Base-by-base conservation (phyloP, 495 filamentous ascomycete species). In the Jackrogersella minutella region DNA sequence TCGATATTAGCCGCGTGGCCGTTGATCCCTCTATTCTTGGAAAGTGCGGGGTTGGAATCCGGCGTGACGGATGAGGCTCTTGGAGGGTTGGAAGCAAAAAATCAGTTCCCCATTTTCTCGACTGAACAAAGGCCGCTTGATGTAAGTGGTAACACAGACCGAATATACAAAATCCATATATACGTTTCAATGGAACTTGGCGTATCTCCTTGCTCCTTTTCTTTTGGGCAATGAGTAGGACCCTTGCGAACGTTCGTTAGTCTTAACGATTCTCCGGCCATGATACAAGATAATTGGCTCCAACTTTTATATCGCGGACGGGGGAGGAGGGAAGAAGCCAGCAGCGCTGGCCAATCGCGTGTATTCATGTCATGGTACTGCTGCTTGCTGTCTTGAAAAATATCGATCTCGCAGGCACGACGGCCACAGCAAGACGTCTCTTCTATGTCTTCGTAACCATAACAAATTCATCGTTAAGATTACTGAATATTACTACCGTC, bases 21-120 rank as follows among this genome's bases (percentile, higher is more conserved):
- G 61, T 64, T 61, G 51, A 53, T 64, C 34, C 39, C 61, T 55
- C 43, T 64, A 64, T 64, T 47, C 56, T 56, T 57, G 56, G 56
- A 54, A 47, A 62, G 56, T 69, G 66, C 66, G 66, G 66, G 66
- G 66, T 62, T 58, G 10, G 54, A 64, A 64, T 69, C 66, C 66
- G 66, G 66, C 50, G 56, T 58, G 60, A 61, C 66, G 66, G 66
- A 58, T 69, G 66, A 69, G 66, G 66, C 66, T 69, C 66, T 57
- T 61, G 55, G 55, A 69, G 43, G 60, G 43, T 41, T 21, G 52
- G 3, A 7, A n/a, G n/a, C n/a, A 7, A 68, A 62, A 58, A 28
- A 40, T 43, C 13, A n/a, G 46, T 19, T 36, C 50, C 24, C 43
- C 30, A 55, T 46, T 57, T 59, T 58, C 41, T 64, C 36, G 41